Conservation (phyloP, 495 filamentous ascomycete genomes). For the Aspergillus nanangensis region DNA sequence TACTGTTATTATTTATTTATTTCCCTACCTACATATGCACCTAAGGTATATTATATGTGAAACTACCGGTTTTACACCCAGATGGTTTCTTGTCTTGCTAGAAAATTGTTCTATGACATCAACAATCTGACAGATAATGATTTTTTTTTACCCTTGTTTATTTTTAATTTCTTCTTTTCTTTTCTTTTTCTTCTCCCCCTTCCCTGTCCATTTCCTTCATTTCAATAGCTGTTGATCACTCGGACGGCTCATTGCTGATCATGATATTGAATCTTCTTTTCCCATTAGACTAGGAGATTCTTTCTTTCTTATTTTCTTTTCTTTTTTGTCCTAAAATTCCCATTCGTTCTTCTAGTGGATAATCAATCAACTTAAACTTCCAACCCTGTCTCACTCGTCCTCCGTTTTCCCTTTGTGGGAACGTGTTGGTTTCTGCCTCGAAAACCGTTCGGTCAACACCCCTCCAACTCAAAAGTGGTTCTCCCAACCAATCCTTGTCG, state of each 20-base stretch:
- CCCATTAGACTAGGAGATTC: no score
- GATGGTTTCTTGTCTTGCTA: no score
- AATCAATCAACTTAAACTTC: not conserved
- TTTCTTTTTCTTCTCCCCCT: not conserved
- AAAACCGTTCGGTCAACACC: not conserved
- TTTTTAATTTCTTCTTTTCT: not conserved
- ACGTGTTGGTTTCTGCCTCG: not conserved
- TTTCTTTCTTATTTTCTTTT: no score
- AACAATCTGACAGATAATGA: no score
- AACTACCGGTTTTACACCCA: no score
- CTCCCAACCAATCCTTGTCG: no score
- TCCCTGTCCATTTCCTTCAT: not conserved
- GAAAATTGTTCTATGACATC: no score
- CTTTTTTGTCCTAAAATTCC: no score
- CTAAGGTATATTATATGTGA: no score
- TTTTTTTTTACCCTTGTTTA: not conserved
- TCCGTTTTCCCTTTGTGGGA: not conserved
- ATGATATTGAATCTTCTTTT: not conserved
- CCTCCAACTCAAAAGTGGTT: not conserved
- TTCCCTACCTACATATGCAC: no score
- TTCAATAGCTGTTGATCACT: not conserved
- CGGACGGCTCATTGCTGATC: not conserved
- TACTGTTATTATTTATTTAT: no score
- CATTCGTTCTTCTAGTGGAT: not conserved
- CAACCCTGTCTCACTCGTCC: not conserved